Evolutionary conservation across 1,139 yeast genomes (phyloP).

Genomic region (Blastobotrys petasosporus): DNA sequence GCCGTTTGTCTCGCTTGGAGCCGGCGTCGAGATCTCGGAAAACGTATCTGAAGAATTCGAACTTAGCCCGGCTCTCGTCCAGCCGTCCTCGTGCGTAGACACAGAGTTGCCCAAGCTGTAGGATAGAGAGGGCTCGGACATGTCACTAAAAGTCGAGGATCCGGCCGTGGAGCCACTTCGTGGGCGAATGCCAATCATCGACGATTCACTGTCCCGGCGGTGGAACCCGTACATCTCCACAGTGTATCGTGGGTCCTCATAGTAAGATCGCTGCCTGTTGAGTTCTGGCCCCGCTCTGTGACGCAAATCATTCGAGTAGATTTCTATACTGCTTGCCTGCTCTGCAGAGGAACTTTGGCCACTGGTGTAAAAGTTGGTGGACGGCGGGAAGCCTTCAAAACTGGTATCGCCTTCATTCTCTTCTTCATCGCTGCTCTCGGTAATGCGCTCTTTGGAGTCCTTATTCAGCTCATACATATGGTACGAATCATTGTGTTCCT

Average conservation of each 20-base stretch:
- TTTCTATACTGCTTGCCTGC: background rate
- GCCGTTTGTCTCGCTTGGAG: constrained; percentile 15
- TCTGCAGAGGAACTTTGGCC: constrained; percentile 7
- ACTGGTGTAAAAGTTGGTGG: constrained; percentile 6
- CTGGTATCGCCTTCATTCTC: background rate
- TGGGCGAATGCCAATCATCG: background rate
- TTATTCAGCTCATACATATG: no score
- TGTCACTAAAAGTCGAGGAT: background rate
- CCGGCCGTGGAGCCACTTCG: background rate
- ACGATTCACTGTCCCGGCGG: constrained; percentile 1
- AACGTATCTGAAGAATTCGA: constrained; percentile 13
- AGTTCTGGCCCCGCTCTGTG: background rate
- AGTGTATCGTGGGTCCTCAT: background rate
- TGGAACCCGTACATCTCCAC: constrained; percentile 8
- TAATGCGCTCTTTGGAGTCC: no score
- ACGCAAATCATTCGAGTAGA: constrained; percentile 1
- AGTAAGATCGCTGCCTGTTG: background rate
- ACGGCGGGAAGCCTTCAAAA: background rate
- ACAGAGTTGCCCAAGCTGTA: background rate
- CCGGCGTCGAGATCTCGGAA: constrained; percentile 23
- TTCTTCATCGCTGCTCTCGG: background rate
- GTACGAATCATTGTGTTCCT: no score
- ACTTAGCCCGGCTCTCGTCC: constrained; percentile 9
- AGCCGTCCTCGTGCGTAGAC: background rate
- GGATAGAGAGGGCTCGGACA: constrained; percentile 9